Conservation (phyloP, 441 rosid species). For the Gossypium aridum region DNA sequence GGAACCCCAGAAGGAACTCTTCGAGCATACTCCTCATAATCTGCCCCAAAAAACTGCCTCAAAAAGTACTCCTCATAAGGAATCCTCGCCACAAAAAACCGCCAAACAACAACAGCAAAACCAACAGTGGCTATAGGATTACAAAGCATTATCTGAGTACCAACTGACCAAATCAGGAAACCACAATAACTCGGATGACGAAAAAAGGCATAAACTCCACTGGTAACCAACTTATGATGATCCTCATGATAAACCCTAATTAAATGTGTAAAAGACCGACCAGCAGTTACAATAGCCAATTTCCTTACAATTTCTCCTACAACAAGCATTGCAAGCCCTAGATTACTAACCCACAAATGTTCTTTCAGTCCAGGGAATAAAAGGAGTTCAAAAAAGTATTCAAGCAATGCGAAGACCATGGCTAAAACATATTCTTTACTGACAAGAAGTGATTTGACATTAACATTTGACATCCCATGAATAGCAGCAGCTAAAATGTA, state of each 20-base stretch:
- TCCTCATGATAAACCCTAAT: slow-evolving; percentile 57
- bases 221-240: slow-evolving; percentile 56
- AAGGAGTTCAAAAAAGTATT: slow-evolving; percentile 43
- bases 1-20: slow-evolving; percentile 69
- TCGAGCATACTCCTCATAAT: slow-evolving; percentile 46
- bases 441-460: slow-evolving; percentile 52
- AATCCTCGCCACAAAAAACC: slow-evolving; percentile 56
- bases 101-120: slow-evolving; percentile 57
- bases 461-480: slow-evolving; percentile 59
- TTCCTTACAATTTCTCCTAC: slow-evolving; percentile 60
- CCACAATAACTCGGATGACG: slow-evolving; percentile 88
- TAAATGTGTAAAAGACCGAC: slow-evolving; percentile 64
- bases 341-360: slow-evolving; percentile 56
- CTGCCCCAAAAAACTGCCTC: slow-evolving; percentile 54
- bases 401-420: slow-evolving; percentile 51
- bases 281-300: slow-evolving; percentile 64
- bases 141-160: slow-evolving; percentile 79
- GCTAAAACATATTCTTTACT: slow-evolving; percentile 58
- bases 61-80: slow-evolving; percentile 64
- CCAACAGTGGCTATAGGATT: slow-evolving; percentile 57
- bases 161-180: slow-evolving; percentile 73
- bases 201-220: slow-evolving; percentile 49
- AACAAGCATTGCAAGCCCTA: slow-evolving; percentile 47
- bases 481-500: slow-evolving; percentile 44
- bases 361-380: slow-evolving; percentile 65